A percentile compares a stretch with the other conserved stretches of the same genome.
Evolutionary conservation across 305 asterid species (phyloP).

Genomic region (Fraxinus greggii): DNA sequence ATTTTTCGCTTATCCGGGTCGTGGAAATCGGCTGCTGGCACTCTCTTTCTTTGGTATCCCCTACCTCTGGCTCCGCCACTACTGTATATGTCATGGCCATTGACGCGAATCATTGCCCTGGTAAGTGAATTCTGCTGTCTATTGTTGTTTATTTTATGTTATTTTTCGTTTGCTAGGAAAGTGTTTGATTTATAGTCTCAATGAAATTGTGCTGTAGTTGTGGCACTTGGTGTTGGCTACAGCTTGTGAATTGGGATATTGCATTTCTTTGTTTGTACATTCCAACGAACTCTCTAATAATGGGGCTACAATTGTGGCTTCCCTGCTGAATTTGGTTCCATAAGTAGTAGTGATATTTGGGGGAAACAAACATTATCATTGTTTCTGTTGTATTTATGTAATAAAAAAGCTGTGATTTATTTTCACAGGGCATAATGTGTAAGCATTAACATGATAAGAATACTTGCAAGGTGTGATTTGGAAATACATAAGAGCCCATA

Average conservation of each 20-base stretch:
- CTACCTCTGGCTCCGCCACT: conserved; percentile 48
- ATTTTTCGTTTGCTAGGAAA: neutral
- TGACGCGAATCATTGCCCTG: conserved; percentile 83
- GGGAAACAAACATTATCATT: neutral
- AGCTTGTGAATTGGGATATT: neutral
- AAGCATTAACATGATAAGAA: neutral
- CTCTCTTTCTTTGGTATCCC: conserved; percentile 46
- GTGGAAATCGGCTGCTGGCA: conserved; percentile 61
- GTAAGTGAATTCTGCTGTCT: conserved; percentile 24
- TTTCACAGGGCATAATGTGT: neutral
- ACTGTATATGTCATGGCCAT: conserved; percentile 54
- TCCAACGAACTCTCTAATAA: neutral
- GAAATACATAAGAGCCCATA: neutral
- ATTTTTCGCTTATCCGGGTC: conserved; percentile 64
- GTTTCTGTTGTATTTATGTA: neutral
- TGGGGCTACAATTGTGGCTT: neutral
- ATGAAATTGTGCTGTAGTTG: conserved; percentile 19
- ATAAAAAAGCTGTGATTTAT: neutral
- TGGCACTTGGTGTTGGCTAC: neutral
- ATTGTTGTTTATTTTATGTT: neutral
- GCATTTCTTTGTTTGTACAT: neutral
- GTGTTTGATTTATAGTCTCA: conserved; percentile 33
- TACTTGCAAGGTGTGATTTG: neutral
- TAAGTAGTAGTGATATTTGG: neutral
- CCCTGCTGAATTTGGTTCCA: neutral